Evolutionary conservation across 2,329 filamentous ascomycete species (phyloP).

Genomic region (Aspergillus sp.): DNA sequence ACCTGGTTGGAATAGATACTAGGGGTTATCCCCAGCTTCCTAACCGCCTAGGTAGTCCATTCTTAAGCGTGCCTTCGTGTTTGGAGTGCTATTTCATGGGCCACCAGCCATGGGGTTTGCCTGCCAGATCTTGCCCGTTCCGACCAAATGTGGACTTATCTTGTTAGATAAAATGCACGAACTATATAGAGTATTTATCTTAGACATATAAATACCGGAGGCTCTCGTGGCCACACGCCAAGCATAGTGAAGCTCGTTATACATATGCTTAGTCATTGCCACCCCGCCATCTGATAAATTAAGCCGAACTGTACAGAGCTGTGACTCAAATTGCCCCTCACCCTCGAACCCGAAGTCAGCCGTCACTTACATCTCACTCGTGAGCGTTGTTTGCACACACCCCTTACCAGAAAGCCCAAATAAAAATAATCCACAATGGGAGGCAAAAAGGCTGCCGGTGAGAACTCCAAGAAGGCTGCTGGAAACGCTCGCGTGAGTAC

Average conservation of each 20-base stretch:
- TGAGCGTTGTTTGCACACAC: too few species aligned
- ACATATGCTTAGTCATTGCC: conserved; percentile 6
- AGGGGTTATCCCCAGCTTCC: too few species aligned
- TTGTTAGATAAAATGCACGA: not conserved
- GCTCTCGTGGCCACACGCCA: not conserved
- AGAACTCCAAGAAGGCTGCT: conserved; percentile 83
- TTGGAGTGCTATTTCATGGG: not conserved
- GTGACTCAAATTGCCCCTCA: conserved; percentile 7
- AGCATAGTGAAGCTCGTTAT: not conserved
- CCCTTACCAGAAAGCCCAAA: not conserved
- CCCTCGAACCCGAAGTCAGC: not conserved
- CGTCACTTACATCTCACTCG: not conserved
- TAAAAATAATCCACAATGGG: conserved; percentile 55
- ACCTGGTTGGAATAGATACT: too few species aligned
- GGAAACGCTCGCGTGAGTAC: conserved; percentile 67
- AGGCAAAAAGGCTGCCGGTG: conserved; percentile 65
- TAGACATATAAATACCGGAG: not conserved
- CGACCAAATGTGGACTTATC: not conserved
- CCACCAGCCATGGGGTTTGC: not conserved
- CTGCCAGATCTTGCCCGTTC: not conserved
- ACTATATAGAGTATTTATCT: not conserved
- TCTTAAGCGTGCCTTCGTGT: not conserved
- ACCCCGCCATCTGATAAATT: conserved; percentile 8
- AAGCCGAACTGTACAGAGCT: not conserved
- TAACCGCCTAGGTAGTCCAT: not conserved